Evolutionary conservation across 2,329 filamentous ascomycete species (phyloP).

Genomic region (Balansia obtecta): DNA sequence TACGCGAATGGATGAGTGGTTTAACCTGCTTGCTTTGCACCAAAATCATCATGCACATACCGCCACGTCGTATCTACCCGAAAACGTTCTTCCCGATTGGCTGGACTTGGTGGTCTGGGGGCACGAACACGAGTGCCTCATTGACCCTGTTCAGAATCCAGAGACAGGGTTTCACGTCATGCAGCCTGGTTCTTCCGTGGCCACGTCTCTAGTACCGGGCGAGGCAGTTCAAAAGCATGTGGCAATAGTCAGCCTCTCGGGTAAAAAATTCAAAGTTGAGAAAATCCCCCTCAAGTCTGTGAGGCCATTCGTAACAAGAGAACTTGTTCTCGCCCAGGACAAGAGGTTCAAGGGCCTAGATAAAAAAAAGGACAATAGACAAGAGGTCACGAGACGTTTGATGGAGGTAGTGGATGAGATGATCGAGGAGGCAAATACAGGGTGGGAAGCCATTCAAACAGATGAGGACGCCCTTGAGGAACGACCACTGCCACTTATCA

Average conservation of each 20-base stretch:
- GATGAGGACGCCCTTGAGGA: constrained; percentile 45
- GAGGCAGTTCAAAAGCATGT: constrained; percentile 90
- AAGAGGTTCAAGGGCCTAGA: constrained; percentile 66
- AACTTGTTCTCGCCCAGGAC: constrained; percentile 67
- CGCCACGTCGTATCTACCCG: constrained; percentile 85
- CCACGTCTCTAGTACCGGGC: constrained; percentile 79
- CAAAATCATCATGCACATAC: constrained; percentile 93
- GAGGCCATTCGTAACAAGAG: constrained; percentile 77
- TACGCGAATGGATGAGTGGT: constrained; percentile 77
- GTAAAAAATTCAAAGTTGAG: constrained; percentile 67
- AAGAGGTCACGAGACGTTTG: constrained; percentile 65
- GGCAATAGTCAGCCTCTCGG: constrained; percentile 71
- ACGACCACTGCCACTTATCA: constrained; percentile 68
- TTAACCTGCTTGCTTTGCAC: constrained; percentile 89
- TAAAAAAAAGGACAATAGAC: constrained; percentile 70
- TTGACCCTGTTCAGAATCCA: constrained; percentile 70
- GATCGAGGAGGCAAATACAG: constrained; percentile 69
- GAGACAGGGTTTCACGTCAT: constrained; percentile 92
- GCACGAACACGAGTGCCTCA: constrained; percentile 92
- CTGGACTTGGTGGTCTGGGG: constrained; percentile 91
- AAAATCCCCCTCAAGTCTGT: constrained; percentile 78
- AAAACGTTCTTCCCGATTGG: constrained; percentile 84
- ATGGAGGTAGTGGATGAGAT: constrained; percentile 71
- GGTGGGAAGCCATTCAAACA: constrained; percentile 72
- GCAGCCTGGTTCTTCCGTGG: constrained; percentile 92